Evolutionary conservation across 1,139 yeast species (phyloP), one percentile per base, ranked within the genome.

Genomic region (Entelexis sorbosivorans): DNA sequence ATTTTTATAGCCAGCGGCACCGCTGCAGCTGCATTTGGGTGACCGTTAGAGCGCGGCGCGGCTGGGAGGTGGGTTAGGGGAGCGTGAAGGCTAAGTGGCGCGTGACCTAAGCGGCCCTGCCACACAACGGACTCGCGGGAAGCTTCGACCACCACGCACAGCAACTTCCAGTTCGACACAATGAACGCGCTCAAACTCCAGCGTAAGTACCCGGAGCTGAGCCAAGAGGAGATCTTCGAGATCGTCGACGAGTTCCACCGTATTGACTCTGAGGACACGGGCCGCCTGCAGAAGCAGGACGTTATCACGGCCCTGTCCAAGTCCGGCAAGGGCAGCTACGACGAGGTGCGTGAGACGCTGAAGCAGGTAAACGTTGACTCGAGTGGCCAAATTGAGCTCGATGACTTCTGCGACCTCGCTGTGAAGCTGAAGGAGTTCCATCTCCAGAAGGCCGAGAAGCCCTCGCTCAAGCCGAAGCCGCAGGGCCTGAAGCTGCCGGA

Each of bases 381-480:
- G 9, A 83, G 95, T 11, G 99, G 98, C 19, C 88, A 86, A 63
- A 96, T 91, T 51, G 99, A 93, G 66, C 72, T 91, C 63, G 99
- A 93, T 55, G 99, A 91, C 66, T 93, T 80, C 64, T 96, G 91
- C 38, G 96, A 87, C 65, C 76, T 91, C 63, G 58, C 68, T 38
- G 61, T 69, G 52, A 68, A 67, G 60, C 64, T 69, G 32, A 63
- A 65, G 50, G 67, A 63, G 54, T 59, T 53, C 65, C 26, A 43
- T 31, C 42, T 54, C 34, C 13, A 32, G 29, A 26, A 32, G 29
- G 38, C 51, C 22, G 49, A 56, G 46, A 53, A 51, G 29, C 60
- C 60, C 17, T 26, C 39, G 34, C 40, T 48, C 22, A 53, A 58
- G 49, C 58, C 61, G 16, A 58, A 58, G 54, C 61, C 62, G 19